A percentile compares a stretch with the other conserved stretches of the same genome.
These are phyloP conservation scores for Mariannaea sp. DNA, from an alignment of 2,329 filamentous ascomycete species.

Conservation along the genomic window DNA sequence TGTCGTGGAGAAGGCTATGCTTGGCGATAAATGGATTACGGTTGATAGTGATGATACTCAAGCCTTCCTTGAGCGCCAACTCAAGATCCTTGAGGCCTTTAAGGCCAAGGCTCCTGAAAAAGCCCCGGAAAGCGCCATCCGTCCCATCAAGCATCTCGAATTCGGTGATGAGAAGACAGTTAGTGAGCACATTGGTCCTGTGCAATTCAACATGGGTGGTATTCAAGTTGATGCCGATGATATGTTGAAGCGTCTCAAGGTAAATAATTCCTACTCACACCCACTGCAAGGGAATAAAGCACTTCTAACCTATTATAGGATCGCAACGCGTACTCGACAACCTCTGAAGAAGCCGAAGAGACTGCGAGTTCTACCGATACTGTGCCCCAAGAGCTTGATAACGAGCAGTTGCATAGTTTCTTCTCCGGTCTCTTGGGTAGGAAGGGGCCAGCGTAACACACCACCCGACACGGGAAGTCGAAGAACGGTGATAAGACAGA, in stretches of 20 bases:
- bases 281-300: not conserved
- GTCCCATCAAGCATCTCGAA: conserved; percentile 38
- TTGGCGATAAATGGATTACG: conserved; percentile 41
- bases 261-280: conserved; percentile 46
- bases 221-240: conserved; percentile 96
- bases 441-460: conserved; percentile 40
- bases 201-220: conserved; percentile 97
- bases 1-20: conserved; percentile 48
- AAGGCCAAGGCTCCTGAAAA: conserved; percentile 60
- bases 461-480: not conserved
- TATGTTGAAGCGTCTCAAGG: conserved; percentile 85
- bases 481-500: not conserved
- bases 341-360: conserved; percentile 47
- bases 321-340: conserved; percentile 58
- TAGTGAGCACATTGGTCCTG: conserved; percentile 86
- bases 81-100: conserved; percentile 72
- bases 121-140: conserved; percentile 33
- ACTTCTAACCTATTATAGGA: conserved; percentile 49
- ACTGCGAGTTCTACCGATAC: conserved; percentile 46
- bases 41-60: conserved; percentile 67
- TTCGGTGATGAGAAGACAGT: conserved; percentile 53
- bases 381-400: conserved; percentile 54
- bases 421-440: conserved; percentile 65
- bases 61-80: conserved; percentile 74
- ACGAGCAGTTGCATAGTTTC: conserved; percentile 63